A percentile compares a stretch with the other conserved stretches of the same genome.
phyloP scores from a whole-genome alignment of 2,329 filamentous ascomycete genomes.

The Dryadomyces sulphureus region DNA sequence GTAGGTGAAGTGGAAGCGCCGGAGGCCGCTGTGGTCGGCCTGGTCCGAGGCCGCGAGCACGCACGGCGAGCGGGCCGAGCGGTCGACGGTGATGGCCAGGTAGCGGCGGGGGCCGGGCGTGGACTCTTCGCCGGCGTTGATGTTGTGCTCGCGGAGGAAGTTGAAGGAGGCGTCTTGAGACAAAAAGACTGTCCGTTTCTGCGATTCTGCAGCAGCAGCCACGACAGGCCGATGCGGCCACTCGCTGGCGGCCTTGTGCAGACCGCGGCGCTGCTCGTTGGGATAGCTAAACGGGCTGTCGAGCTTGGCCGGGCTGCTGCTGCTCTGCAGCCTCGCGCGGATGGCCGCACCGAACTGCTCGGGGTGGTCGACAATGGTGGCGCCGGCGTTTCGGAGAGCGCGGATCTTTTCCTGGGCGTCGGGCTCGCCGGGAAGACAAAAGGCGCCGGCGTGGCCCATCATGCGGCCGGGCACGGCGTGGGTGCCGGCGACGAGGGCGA shows the following conservation, averaged over 20 bases:
- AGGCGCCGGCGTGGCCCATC: conserved; percentile 72
- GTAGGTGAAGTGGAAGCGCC: conserved; percentile 50
- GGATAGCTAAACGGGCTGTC: conserved; percentile 9
- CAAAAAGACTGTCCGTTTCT: conserved; percentile 39
- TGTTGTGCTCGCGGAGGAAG: conserved; percentile 35
- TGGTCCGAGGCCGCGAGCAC: conserved; percentile 39
- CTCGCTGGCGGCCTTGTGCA: conserved; percentile 28
- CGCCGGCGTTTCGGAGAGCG: conserved; percentile 50
- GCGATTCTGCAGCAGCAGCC: conserved; percentile 11
- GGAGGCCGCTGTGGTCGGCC: conserved; percentile 7
- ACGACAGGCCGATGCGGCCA: too few relatives aligned
- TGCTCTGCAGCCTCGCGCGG: conserved; percentile 37
- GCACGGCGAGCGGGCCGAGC: conserved; percentile 45
- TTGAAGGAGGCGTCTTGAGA: conserved; percentile 21
- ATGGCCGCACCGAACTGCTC: conserved; percentile 58
- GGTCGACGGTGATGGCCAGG: conserved; percentile 51
- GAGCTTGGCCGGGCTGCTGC: not conserved
- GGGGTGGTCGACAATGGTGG: conserved; percentile 59
- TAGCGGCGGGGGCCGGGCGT: conserved; percentile 27
- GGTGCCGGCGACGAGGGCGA: conserved; percentile 54
- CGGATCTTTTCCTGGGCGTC: conserved; percentile 50
- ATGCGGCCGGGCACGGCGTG: conserved; percentile 47
- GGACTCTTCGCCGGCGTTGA: conserved; percentile 25
- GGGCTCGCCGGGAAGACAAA: conserved; percentile 51
- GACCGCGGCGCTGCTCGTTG: conserved; percentile 25